These are phyloP conservation scores for Hansenula lynferdii DNA, from an alignment of 1,139 yeast species.

Conservation along the genomic window DNA sequence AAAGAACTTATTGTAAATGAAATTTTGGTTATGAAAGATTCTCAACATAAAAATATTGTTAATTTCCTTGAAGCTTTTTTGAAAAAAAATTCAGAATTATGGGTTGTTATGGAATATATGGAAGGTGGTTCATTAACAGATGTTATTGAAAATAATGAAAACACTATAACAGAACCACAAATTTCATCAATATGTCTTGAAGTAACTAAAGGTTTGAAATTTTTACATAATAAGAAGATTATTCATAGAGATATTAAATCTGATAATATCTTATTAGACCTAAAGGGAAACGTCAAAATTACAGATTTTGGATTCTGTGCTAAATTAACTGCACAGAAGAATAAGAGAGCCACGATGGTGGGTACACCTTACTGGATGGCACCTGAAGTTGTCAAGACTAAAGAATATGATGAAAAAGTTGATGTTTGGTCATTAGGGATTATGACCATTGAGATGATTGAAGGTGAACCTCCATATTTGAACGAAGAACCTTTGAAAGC, in stretches of 20 bases:
- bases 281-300: conserved; percentile 85
- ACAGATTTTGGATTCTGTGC: conserved; percentile 99
- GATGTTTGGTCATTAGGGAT: conserved; percentile 98
- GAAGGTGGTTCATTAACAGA: conserved; percentile 89
- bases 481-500: conserved; percentile 95
- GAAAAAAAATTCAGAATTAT: conserved; percentile 57
- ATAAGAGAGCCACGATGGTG: conserved; percentile 96
- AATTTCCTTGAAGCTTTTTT: conserved; percentile 87
- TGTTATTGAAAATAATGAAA: conserved; percentile 67
- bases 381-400: conserved; percentile 96
- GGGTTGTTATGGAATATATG: conserved; percentile 98
- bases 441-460: conserved; percentile 98
- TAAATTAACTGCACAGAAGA: conserved; percentile 85
- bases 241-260: conserved; percentile 96
- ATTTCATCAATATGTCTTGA: conserved; percentile 89
- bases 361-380: conserved; percentile 99
- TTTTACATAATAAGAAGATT: conserved; percentile 84
- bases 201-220: conserved; percentile 88
- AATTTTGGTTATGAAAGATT: conserved; percentile 91
- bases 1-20: conserved; percentile 94
- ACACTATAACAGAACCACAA: conserved; percentile 63
- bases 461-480: conserved; percentile 95
- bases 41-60: conserved; percentile 88
- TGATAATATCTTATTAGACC: conserved; percentile 85
- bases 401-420: conserved; percentile 94